Conservation (phyloP, 768 basidiomycete species). For the Hygrocybe coccinea region DNA sequence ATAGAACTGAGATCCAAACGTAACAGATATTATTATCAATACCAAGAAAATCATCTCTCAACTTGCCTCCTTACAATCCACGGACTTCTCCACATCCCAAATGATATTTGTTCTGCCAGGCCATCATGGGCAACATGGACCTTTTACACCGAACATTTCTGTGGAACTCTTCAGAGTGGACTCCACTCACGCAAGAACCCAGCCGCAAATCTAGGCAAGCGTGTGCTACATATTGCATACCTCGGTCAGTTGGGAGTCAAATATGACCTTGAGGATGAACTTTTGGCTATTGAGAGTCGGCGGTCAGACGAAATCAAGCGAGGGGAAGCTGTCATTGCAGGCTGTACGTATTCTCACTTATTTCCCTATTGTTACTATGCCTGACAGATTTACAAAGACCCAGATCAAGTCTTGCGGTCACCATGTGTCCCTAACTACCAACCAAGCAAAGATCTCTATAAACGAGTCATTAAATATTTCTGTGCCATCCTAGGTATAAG, state of each 20-base stretch:
- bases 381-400: slow-evolving; percentile 11
- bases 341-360: slow-evolving; percentile 4
- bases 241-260: slow-evolving; percentile 21
- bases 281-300: neutral
- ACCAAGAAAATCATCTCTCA: slow-evolving; percentile 22
- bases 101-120: slow-evolving; percentile 27
- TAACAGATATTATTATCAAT: slow-evolving; percentile 34
- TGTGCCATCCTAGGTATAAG: no score
- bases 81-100: no score
- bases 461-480: slow-evolving; percentile 18
- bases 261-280: slow-evolving; percentile 23
- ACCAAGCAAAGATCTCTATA: slow-evolving; percentile 6
- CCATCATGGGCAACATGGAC: slow-evolving; percentile 35
- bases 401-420: no score
- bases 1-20: neutral
- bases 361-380: neutral
- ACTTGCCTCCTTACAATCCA: slow-evolving; percentile 31
- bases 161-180: slow-evolving; percentile 22
- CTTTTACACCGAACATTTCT: slow-evolving; percentile 34
- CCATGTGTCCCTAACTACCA: slow-evolving; percentile 9
- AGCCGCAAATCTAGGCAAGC: slow-evolving; percentile 25
- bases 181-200: slow-evolving; percentile 23
- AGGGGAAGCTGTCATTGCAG: neutral
- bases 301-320: neutral
- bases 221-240: slow-evolving; percentile 22